phyloP scores from a whole-genome alignment of 1,284 basidiomycete genomes.

The Ustilago sp. region DNA sequence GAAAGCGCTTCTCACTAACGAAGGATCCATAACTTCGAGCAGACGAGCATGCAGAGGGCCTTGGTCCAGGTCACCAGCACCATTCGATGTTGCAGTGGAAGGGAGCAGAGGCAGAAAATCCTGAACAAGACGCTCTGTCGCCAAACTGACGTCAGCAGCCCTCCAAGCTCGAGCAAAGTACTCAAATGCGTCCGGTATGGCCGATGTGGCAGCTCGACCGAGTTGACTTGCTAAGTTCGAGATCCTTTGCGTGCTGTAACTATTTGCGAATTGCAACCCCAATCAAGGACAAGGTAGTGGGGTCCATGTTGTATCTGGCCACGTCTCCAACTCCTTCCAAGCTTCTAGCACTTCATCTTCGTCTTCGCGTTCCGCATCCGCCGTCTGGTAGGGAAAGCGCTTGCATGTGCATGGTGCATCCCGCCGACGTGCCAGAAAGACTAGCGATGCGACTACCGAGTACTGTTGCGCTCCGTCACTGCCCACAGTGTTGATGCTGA shows the following conservation, averaged over 20 bases:
- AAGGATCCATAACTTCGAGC: conserved; percentile 8
- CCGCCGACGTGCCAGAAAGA: conserved; percentile 26
- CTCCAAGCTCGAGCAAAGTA: conserved; percentile 58
- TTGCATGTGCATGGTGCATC: conserved; percentile 15
- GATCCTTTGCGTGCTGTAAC: conserved; percentile 12
- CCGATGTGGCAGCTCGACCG: conserved; percentile 2
- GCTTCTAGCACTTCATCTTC: conserved; percentile 42
- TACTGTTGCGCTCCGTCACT: conserved; percentile 52
- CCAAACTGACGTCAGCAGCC: conserved; percentile 51
- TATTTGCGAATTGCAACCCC: conserved; percentile 46
- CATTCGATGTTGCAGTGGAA: neutral
- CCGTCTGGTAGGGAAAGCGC: neutral
- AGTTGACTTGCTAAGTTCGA: conserved; percentile 14
- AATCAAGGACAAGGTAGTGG: conserved; percentile 55
- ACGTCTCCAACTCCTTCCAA: conserved; percentile 41
- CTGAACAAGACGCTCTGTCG: conserved; percentile 52
- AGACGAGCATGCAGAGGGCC: conserved; percentile 12
- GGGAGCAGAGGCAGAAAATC: conserved; percentile 52
- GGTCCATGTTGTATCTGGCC: conserved; percentile 59
- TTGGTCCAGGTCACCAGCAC: conserved; percentile 11
- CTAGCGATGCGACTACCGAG: conserved; percentile 43
- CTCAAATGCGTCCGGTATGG: conserved; percentile 53
- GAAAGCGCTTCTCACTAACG: neutral
- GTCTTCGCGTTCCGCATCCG: conserved; percentile 21
- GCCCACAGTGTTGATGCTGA: conserved; percentile 49